Evolutionary conservation across 805 yeast genomes (phyloP), one percentile per base, ranked within the genome.

Genomic region (Yarrowia deformans): DNA sequence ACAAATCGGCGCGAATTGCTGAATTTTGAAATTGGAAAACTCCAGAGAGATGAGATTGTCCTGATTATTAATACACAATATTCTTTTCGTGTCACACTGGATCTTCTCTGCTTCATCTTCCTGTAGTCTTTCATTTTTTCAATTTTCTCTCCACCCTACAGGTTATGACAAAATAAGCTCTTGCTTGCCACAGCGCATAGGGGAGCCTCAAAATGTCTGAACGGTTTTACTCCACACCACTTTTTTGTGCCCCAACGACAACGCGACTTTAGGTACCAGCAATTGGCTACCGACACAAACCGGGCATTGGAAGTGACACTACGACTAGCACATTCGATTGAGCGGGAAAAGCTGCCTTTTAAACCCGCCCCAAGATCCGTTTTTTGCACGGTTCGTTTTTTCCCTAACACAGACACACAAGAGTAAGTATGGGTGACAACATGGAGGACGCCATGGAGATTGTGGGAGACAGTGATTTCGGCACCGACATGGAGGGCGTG

Each of bases 391-490:
- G 7, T 9, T 18, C 13, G 16, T 42, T 40, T 23, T 56, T 23
- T 23, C 29, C 29, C 19, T 56, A 40, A 40, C 63, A 40, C 48
- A 56, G 48, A 49, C 16, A 16, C 23, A 37, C n/a, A 23, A 23
- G 29, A 42, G 64, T 56, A 56, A 56, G 64, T 56, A 56, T 56
- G 64, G 42, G 49, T 12, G 64, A 56, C 49, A 19, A 39, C 45
- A 23, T 54, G 60, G 39, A 40, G 8, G 63, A 42, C 39, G 49
- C 35, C 40, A 56, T 56, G 64, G 64, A 55, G 18, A 35, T 55
- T 14, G 58, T 50, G 56, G 60, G 45, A 9, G 60, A 39, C 32
- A 54, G 45, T 32, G 61, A 55, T 14, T 35, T 55, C 3, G 60
- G 34, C 19, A 54, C 60, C 45, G 46, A 42, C 49, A 6, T 34